A percentile compares a stretch with the other conserved stretches of the same genome.
phyloP scores from a whole-genome alignment of 352 stramenopile species.

The Phytophthora hybrid region DNA sequence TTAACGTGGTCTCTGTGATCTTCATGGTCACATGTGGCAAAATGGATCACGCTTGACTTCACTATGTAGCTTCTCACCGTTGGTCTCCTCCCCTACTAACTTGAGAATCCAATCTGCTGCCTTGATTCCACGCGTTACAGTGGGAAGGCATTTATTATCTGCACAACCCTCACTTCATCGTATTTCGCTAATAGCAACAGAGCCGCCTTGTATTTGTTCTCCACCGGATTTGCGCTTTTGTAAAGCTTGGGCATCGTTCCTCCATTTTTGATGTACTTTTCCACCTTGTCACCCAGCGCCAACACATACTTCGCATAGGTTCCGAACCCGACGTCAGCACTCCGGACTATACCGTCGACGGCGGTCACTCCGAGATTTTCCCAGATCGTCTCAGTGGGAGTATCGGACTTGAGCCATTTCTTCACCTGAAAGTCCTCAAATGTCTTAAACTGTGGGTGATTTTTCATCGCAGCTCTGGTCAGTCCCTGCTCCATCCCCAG shows the following conservation, averaged over 20 bases:
- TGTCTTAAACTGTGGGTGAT: not conserved
- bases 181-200: too few species aligned
- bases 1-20: too few species aligned
- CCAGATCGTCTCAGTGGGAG: not conserved
- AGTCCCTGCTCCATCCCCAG: not conserved
- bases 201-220: too few species aligned
- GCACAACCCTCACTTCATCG: too few species aligned
- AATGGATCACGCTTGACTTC: too few species aligned
- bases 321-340: not conserved
- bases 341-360: not conserved
- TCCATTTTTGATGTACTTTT: not conserved
- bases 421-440: not conserved
- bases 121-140: too few species aligned
- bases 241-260: not conserved
- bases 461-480: not conserved
- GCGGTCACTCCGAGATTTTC: not conserved
- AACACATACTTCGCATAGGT: not conserved
- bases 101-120: too few species aligned
- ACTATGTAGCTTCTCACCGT: too few species aligned
- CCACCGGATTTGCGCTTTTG: too few species aligned
- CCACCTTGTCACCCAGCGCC: not conserved
- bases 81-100: too few species aligned
- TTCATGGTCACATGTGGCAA: too few species aligned
- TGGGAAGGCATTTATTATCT: too few species aligned
- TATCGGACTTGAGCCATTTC: not conserved